A percentile compares a stretch with the other conserved stretches of the same genome.
Evolutionary conservation across 2,329 filamentous ascomycete species (phyloP).

Genomic region (Onygenales sp.): DNA sequence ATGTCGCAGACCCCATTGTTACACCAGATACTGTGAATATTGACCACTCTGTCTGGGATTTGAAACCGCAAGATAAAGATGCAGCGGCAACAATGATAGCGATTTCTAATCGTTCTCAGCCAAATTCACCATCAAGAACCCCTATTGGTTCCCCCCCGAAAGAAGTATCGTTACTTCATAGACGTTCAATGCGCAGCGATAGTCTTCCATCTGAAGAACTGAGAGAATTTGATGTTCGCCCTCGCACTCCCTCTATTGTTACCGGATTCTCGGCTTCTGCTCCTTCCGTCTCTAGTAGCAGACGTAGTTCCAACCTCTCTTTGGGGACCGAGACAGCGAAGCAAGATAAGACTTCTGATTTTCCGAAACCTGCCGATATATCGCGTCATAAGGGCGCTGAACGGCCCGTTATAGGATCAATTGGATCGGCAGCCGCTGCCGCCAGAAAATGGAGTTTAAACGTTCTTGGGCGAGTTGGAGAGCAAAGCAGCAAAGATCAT

Average conservation of each 20-base stretch:
- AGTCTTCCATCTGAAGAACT: conserved; percentile 39
- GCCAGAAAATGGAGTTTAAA: conserved; percentile 53
- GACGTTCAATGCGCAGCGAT: conserved; percentile 29
- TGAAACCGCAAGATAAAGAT: conserved; percentile 47
- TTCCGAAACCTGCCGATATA: conserved; percentile 14
- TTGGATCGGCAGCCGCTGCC: conserved; percentile 44
- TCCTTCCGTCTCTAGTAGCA: neutral
- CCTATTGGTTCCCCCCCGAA: conserved; percentile 35
- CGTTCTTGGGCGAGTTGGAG: conserved; percentile 36
- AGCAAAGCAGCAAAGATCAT: conserved; percentile 27
- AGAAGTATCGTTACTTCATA: conserved; percentile 25
- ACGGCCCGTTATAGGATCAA: conserved; percentile 26
- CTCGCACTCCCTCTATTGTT: conserved; percentile 19
- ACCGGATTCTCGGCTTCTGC: neutral
- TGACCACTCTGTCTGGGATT: conserved; percentile 50
- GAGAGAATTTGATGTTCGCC: conserved; percentile 16
- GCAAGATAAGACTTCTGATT: neutral
- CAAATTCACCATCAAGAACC: conserved; percentile 43
- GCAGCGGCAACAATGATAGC: conserved; percentile 59
- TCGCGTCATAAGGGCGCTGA: conserved; percentile 22
- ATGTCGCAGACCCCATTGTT: conserved; percentile 54
- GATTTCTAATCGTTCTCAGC: conserved; percentile 53
- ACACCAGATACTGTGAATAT: conserved; percentile 58
- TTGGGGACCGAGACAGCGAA: conserved; percentile 1
- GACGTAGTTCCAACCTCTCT: neutral